Base-by-base conservation (phyloP, 202 grass and related monocot genomes). In the Panicum virgatum region DNA sequence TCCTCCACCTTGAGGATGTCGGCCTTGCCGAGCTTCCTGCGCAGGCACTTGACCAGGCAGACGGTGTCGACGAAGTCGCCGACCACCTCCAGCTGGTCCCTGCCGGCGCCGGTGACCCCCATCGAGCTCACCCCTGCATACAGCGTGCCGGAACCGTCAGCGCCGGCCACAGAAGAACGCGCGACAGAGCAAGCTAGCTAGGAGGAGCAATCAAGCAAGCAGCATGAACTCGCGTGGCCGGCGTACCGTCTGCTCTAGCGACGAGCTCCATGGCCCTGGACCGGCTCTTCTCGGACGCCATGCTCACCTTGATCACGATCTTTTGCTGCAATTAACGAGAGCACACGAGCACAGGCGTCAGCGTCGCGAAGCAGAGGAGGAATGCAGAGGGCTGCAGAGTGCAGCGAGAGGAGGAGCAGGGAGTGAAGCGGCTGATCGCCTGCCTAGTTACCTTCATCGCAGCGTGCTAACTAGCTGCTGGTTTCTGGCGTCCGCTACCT, bases 1-100 rank as follows among this genome's bases (percentile, higher is more conserved):
- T 85, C 87, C 53, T 89, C 87, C 71, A 89, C 71, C 64, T 77
- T 25, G 20, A 89, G 0, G 64, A 89, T 46, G 5, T 57, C 37
- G 0, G 64, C 77, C 46, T 38, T 0, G 19, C 19, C 14, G n/a
- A 85, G 0, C 87, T 85, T 89, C 77, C 40, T 85, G 64, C 87
- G 82, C 16, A 89, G 87, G 60, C 87, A 40, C 16, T 2, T 18
- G 46, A 72, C 82, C 34, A 89, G 64, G 56, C 46, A 47, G 37
- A 76, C 71, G 5, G 56, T 1, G 77, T 89, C 87, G 29, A 89
- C 56, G 46, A 4, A 4, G 0, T 34, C 66, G 64, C 87, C 87
- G 16, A 81, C 56, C 26, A 89, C 82, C 82, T 81, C 82, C 37
- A 89, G 87, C 77, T 5, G 12, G 70, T 88, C 82, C 76, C 2